These are phyloP conservation scores for Pouteria glomerata DNA, from an alignment of 148 eudicot genomes.

Conservation along the genomic window DNA sequence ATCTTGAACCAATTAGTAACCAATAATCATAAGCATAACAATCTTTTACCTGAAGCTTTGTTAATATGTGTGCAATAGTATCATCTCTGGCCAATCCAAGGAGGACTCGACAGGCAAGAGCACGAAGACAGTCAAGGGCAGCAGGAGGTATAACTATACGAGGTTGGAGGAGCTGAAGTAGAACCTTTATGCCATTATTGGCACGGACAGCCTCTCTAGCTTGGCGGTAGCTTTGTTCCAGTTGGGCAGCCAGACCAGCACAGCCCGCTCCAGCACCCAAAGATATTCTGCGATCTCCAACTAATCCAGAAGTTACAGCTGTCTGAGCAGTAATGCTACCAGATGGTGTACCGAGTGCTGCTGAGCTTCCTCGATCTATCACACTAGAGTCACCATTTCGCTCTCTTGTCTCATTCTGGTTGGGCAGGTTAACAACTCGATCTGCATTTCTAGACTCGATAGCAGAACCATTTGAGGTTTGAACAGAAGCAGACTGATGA, in stretches of 20 bases:
- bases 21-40: background rate
- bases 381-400: constrained; percentile 52
- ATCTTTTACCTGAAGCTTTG: constrained; percentile 77
- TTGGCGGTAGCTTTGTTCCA: constrained; percentile 92
- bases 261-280: constrained; percentile 89
- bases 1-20: background rate
- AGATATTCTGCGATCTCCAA: constrained; percentile 93
- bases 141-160: constrained; percentile 77
- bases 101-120: constrained; percentile 92
- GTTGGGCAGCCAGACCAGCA: constrained; percentile 95
- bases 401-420: constrained; percentile 59
- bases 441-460: constrained; percentile 47
- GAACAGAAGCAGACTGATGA: constrained; percentile 52
- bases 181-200: constrained; percentile 91
- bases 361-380: constrained; percentile 45
- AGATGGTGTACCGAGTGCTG: constrained; percentile 27
- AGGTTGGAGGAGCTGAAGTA: constrained; percentile 89
- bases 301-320: constrained; percentile 71
- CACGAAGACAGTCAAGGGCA: constrained; percentile 91
- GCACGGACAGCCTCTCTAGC: constrained; percentile 98
- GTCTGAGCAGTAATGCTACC: constrained; percentile 41
- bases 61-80: constrained; percentile 89
- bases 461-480: constrained; percentile 51
- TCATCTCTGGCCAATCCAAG: constrained; percentile 99
- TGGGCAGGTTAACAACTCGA: constrained; percentile 33